phyloP scores from a whole-genome alignment of 1,284 basidiomycete species.

The Bjerkandera adusta region DNA sequence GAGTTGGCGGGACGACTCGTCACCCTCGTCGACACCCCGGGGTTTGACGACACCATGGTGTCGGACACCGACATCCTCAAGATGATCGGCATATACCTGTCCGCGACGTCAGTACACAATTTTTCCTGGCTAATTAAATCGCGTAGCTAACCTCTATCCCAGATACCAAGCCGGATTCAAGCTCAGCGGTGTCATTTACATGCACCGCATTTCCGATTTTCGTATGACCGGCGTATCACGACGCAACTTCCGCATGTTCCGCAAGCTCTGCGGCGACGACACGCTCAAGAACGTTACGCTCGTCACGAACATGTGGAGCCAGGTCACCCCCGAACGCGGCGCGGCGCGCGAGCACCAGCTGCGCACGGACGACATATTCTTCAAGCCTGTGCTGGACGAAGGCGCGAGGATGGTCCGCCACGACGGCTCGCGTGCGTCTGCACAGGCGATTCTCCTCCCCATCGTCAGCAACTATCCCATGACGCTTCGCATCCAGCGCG shows the following conservation, averaged over 20 bases:
- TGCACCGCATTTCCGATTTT: slow-evolving; percentile 52
- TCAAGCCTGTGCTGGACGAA: slow-evolving; percentile 12
- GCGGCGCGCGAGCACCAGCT: slow-evolving; percentile 14
- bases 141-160: slow-evolving; percentile 2
- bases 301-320: slow-evolving; percentile 51
- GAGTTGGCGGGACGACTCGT: slow-evolving; percentile 7
- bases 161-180: slow-evolving; percentile 38
- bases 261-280: slow-evolving; percentile 45
- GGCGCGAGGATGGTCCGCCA: slow-evolving; percentile 14
- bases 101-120: slow-evolving; percentile 15
- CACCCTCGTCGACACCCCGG: slow-evolving; percentile 21
- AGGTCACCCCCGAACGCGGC: slow-evolving; percentile 26
- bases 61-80: slow-evolving; percentile 20
- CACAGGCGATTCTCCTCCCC: slow-evolving; percentile 3
- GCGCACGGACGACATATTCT: slow-evolving; percentile 10
- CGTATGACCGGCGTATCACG: slow-evolving; percentile 47
- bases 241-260: slow-evolving; percentile 48
- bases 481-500: slow-evolving; percentile 13
- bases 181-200: slow-evolving; percentile 48
- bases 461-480: slow-evolving; percentile 4
- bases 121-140: neutral
- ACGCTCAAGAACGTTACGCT: slow-evolving; percentile 45
- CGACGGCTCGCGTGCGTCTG: slow-evolving; percentile 8
- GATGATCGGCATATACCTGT: slow-evolving; percentile 14
- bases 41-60: slow-evolving; percentile 22